phyloP scores from a whole-genome alignment of 257 asterid genomes.

The Capsicum rhomboideum region DNA sequence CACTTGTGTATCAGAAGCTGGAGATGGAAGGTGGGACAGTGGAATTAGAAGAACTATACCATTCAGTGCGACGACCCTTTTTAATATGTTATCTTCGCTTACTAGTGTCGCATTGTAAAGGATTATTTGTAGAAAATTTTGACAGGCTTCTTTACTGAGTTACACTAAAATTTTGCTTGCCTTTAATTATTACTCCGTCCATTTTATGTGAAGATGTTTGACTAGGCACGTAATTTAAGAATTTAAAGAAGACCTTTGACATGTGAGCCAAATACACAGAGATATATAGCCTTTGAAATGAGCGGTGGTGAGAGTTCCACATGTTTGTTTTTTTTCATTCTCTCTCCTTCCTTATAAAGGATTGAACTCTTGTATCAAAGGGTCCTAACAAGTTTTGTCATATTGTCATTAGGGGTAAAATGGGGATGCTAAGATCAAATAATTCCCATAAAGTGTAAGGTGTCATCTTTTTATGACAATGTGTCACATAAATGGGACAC shows the following conservation, averaged over 20 bases:
- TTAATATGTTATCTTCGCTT: not conserved
- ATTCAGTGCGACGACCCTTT: not conserved
- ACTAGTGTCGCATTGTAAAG: not conserved
- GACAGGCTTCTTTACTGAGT: not conserved
- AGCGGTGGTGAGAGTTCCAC: not conserved
- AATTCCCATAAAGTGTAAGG: not conserved
- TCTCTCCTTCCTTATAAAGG: not conserved
- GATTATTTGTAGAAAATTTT: not conserved
- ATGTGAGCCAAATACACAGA: not conserved
- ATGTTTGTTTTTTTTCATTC: not conserved
- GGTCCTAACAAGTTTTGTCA: not conserved
- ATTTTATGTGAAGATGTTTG: not conserved
- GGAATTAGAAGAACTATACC: not conserved
- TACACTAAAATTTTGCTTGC: not conserved
- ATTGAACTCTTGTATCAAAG: not conserved
- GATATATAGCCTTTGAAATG: not conserved
- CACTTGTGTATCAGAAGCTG: not conserved
- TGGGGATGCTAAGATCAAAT: not conserved
- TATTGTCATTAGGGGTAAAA: not conserved
- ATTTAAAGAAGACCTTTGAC: not conserved
- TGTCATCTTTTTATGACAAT: not conserved
- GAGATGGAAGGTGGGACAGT: not conserved
- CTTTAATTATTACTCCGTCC: not conserved
- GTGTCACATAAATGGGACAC: not conserved
- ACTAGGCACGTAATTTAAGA: not conserved